phyloP scores from a whole-genome alignment of 208 protist species.

The Trypanosoma scelopori region DNA sequence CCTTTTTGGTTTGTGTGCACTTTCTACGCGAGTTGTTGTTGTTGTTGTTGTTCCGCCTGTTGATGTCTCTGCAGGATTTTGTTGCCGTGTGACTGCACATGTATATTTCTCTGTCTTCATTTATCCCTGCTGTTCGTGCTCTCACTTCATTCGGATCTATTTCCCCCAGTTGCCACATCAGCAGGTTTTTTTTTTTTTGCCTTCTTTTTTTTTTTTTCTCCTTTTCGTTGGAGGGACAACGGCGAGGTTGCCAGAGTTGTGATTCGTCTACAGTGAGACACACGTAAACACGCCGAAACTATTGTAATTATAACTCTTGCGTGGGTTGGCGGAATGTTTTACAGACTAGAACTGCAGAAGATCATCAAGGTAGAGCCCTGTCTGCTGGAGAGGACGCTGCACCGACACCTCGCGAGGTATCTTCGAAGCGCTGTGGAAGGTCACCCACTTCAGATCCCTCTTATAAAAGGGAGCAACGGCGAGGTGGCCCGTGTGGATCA shows the following conservation, averaged over 20 bases:
- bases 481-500: constrained; percentile 31
- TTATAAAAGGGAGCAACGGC: constrained; percentile 13
- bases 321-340: constrained; percentile 72
- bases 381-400: constrained; percentile 58
- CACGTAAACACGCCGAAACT: too few species aligned
- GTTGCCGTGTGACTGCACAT: constrained; percentile 6
- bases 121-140: not conserved
- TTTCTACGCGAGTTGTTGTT: too few species aligned
- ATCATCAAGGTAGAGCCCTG: constrained; percentile 66
- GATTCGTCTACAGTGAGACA: not conserved
- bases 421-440: constrained; percentile 79
- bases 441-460: constrained; percentile 47
- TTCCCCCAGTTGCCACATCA: too few species aligned
- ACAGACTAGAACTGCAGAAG: constrained; percentile 74
- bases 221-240: too few species aligned
- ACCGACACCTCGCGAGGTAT: constrained; percentile 64
- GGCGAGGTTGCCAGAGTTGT: too few species aligned
- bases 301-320: too few species aligned
- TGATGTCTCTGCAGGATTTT: too few species aligned
- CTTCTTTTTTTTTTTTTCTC: too few species aligned
- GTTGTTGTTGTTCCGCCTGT: too few species aligned
- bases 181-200: constrained; percentile 1
- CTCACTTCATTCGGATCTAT: too few species aligned
- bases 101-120: constrained; percentile 25
- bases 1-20: too few species aligned